Percentiles rank a stretch among this genome's conserved stretches.
Conservation (phyloP, 257 asterid genomes). For the Salvia hispanica region DNA sequence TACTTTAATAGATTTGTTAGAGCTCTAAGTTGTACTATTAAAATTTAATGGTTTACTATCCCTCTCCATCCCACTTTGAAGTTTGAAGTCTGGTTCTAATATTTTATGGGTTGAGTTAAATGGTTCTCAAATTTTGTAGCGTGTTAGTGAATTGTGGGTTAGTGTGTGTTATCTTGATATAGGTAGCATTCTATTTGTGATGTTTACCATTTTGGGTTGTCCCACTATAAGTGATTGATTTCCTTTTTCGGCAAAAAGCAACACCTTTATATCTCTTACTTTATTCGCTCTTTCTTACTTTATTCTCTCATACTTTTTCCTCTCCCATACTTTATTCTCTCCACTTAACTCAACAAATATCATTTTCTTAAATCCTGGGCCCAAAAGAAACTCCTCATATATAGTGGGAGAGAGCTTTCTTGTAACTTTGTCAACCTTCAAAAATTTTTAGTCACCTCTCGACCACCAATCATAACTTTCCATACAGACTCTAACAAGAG, state of each 20-base stretch:
- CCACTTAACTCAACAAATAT: too few relatives aligned
- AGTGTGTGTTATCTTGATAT: slow-evolving; percentile 1
- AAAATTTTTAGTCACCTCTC: not conserved
- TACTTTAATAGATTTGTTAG: not conserved
- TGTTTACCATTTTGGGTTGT: not conserved
- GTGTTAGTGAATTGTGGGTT: not conserved
- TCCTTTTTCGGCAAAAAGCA: too few relatives aligned
- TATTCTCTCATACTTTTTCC: too few relatives aligned
- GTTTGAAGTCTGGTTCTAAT: not conserved
- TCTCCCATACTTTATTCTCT: too few relatives aligned
- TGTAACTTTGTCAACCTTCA: slow-evolving; percentile 1
- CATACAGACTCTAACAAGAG: not conserved
- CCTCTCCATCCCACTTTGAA: not conserved
- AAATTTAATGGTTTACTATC: not conserved
- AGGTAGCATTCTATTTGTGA: not conserved
- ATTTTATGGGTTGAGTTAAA: not conserved
- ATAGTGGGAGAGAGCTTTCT: too few relatives aligned
- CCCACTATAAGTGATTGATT: too few relatives aligned
- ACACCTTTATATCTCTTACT: too few relatives aligned
- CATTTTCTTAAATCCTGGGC: too few relatives aligned
- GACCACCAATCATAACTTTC: not conserved
- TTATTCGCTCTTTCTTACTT: too few relatives aligned
- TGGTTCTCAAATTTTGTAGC: slow-evolving; percentile 9
- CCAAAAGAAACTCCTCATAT: too few relatives aligned
- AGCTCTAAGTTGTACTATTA: not conserved